phyloP scores from a whole-genome alignment of 345 rosid genomes.

The Citrus australasica region DNA sequence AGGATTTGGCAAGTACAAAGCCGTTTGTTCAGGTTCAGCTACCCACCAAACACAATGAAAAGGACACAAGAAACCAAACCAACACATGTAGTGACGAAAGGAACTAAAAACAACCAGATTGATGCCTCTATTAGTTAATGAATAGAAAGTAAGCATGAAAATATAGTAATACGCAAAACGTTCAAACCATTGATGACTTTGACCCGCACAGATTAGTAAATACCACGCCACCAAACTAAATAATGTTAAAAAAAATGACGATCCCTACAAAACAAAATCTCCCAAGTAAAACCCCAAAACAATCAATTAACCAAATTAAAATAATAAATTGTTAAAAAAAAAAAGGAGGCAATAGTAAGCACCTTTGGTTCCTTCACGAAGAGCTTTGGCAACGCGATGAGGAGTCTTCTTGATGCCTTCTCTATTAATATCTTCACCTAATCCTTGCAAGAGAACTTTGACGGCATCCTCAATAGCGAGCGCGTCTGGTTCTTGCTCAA shows the following conservation, averaged over 20 bases:
- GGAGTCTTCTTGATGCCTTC: slow-evolving; percentile 94
- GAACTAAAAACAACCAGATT: background rate
- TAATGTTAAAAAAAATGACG: background rate
- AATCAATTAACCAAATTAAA: background rate
- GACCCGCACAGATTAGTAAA: background rate
- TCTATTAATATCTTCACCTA: slow-evolving; percentile 74
- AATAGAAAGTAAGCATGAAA: background rate
- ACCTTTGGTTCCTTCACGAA: slow-evolving; percentile 88
- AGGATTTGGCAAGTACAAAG: background rate
- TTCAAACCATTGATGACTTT: background rate
- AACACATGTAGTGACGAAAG: background rate
- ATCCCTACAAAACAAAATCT: background rate
- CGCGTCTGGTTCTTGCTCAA: slow-evolving; percentile 59
- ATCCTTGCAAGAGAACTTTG: slow-evolving; percentile 69
- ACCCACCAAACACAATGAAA: background rate
- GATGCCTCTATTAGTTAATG: background rate
- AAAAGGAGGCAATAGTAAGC: background rate
- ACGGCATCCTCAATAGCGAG: slow-evolving; percentile 81
- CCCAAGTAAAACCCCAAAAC: background rate
- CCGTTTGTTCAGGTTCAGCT: background rate
- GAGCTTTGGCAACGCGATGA: slow-evolving; percentile 90
- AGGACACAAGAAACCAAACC: background rate
- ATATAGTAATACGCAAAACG: background rate
- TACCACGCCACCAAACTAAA: background rate
- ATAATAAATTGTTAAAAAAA: background rate